Conservation (phyloP, 192 early-diverging fungal species). For the Gigaspora rosea region DNA sequence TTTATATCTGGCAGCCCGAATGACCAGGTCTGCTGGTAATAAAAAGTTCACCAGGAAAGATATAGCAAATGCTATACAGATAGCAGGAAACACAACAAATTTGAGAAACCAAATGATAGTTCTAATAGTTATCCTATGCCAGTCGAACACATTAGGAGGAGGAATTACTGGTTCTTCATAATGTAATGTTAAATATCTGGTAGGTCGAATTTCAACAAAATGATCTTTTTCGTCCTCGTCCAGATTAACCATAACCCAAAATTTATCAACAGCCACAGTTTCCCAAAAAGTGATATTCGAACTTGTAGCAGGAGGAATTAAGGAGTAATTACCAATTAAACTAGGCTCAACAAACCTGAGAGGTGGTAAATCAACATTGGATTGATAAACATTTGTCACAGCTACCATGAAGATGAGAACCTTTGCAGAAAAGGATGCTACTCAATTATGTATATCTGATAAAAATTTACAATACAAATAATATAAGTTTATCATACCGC, state of each 20-base stretch:
- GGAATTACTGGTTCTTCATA: too few relatives aligned
- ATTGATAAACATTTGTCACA: background rate
- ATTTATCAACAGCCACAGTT: constrained; percentile 22
- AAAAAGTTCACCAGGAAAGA: background rate
- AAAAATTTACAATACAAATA: constrained; percentile 28
- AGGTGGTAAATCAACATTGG: too few relatives aligned
- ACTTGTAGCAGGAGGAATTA: background rate
- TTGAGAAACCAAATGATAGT: background rate
- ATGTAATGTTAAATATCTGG: constrained; percentile 13
- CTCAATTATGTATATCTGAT: background rate
- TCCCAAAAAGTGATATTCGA: constrained; percentile 6
- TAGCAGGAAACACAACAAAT: background rate
- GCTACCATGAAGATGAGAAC: background rate
- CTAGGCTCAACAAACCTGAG: constrained; percentile 17
- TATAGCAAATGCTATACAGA: constrained; percentile 1
- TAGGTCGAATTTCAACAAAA: constrained; percentile 53
- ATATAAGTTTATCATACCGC: background rate
- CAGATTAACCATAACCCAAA: constrained; percentile 60
- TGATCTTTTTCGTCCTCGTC: constrained; percentile 38
- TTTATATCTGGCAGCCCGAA: background rate
- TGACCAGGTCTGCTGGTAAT: background rate
- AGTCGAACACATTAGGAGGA: too few relatives aligned
- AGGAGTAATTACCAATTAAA: background rate
- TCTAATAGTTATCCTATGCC: background rate
- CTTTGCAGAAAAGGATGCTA: background rate